Evolutionary conservation across 2,329 filamentous ascomycete genomes (phyloP), one percentile per base, ranked within the genome.

Genomic region (Phyllosticta capitalensis): DNA sequence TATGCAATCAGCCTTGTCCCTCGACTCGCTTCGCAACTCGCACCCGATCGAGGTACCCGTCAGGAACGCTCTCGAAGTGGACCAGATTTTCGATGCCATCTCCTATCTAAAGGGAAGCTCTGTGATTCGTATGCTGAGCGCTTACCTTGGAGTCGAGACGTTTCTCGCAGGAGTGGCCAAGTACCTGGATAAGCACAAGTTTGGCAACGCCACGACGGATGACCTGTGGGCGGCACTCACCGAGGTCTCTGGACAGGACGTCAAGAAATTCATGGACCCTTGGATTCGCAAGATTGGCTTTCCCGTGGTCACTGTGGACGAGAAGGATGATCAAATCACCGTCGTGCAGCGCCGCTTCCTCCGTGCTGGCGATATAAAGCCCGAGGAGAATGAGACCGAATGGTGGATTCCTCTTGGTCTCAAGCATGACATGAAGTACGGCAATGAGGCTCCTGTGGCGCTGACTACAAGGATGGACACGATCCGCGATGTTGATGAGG

Each of bases 271-370:
- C 69, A 99, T 99, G 92, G 82, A 90, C 65, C 86, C 88, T 19
- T 99, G 94, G 94, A 96, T 97, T 69, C 85, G 87, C 67, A 94
- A 92, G 76, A 95, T 97, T 65, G 94, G 94, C 1, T 95, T 96
- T 74, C 94, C 94, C 0, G 86, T 97, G 14, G 76, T 99, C 20
- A 95, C 89, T 1, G 83, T 97, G 17, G 81, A 87, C 21, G 94
- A 97, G 74, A 85, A 92, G 71, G 83, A 86, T 60, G 88, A 88
- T 17, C 87, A 92, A 71, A 88, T 97, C 67, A 84, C 83, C 51
- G 77, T 97, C 62, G 87, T 86, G 70, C 94, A 99, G 74, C 87
- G 84, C 56, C 87, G 94, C 61, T 99, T 96, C 82, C 80, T 99
- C 21, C 90, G 89, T 20, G 91, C 90, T 3, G 94, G 94, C 9